Evolutionary conservation across 306 rosid species (phyloP), one percentile per base, ranked within the genome.

Genomic region (Vigna mungo): DNA sequence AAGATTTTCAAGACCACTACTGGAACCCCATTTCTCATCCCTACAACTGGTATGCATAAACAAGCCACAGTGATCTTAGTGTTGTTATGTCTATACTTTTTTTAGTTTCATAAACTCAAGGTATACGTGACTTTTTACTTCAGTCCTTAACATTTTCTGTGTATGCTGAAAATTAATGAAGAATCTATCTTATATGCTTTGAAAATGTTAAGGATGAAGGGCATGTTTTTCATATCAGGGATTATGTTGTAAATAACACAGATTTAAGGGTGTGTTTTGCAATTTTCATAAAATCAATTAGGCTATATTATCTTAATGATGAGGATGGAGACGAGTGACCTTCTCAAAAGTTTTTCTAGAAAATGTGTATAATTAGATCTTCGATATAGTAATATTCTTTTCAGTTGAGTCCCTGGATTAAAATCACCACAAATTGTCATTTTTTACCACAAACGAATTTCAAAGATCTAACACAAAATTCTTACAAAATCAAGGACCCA

Each of bases 1-100:
- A 84, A 88, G 88, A 92, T 96, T 68, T 92, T 96, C 98, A 96
- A 92, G 91, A 90, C 97, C 53, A 96, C 96, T 18, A 52, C 88
- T 65, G 99, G 99, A 82, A 91, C 83, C 46, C 96, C 99, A 49
- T 96, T 96, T 87, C 79, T 96, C 75, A 71, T 92, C 87, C 99
- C 99, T 49, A 96, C 99, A 68, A 96, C 99, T 70, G 99, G 99
- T 96, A 87, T 74, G 76, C 91, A 85, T 76, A 80, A 6, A 58
- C 17, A 27, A n/a, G 41, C 67, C 10, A 65, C 41, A 16, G 4
- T 47, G 1, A 20, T 78, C 37, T 55, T 48, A 49, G 2, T 59
- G 32, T 44, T 4, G 6, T 34, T 61, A 20, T 17, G 14, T 1
- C 9, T 25, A 56, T 17, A 2, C 11, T 68, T 58, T 43, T 67